A percentile compares a stretch with the other conserved stretches of the same genome.
phyloP scores from a whole-genome alignment of 495 filamentous ascomycete genomes.

The Cercophora sp. region DNA sequence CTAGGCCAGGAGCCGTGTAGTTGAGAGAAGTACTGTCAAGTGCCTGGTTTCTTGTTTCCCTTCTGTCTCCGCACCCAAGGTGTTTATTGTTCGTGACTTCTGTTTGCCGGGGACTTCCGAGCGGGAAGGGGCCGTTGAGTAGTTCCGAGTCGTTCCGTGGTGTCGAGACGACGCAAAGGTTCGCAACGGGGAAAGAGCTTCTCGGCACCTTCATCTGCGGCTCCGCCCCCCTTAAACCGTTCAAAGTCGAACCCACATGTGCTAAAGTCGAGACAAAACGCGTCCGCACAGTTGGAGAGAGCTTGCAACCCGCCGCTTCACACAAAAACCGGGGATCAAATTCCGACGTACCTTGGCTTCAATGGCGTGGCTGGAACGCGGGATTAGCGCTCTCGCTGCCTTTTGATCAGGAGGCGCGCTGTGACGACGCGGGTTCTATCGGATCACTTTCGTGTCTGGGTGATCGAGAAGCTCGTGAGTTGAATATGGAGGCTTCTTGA shows the following conservation, averaged over 20 bases:
- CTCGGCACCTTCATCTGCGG: no score
- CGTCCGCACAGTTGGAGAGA: background rate
- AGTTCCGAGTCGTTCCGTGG: no score
- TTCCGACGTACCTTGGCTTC: slow-evolving; percentile 15
- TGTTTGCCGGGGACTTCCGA: no score
- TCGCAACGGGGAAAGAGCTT: no score
- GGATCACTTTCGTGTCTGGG: background rate
- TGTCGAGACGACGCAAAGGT: no score
- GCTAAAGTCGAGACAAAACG: background rate
- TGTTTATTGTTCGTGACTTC: no score
- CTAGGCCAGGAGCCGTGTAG: background rate
- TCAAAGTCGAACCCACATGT: no score
- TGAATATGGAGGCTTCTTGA: slow-evolving; percentile 4
- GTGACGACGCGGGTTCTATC: slow-evolving; percentile 10
- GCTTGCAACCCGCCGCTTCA: background rate
- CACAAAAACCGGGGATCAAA: slow-evolving; percentile 3
- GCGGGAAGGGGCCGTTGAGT: no score
- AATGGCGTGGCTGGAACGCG: slow-evolving; percentile 6
- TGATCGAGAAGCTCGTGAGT: background rate
- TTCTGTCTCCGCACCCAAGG: no score
- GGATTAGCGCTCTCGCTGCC: slow-evolving; percentile 9
- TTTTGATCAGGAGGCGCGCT: background rate
- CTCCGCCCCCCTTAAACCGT: no score
- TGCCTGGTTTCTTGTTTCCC: background rate
- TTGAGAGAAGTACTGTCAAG: background rate